These are phyloP conservation scores for Trichosanthes cucumerina DNA, from an alignment of 306 rosid genomes.

Conservation along the genomic window DNA sequence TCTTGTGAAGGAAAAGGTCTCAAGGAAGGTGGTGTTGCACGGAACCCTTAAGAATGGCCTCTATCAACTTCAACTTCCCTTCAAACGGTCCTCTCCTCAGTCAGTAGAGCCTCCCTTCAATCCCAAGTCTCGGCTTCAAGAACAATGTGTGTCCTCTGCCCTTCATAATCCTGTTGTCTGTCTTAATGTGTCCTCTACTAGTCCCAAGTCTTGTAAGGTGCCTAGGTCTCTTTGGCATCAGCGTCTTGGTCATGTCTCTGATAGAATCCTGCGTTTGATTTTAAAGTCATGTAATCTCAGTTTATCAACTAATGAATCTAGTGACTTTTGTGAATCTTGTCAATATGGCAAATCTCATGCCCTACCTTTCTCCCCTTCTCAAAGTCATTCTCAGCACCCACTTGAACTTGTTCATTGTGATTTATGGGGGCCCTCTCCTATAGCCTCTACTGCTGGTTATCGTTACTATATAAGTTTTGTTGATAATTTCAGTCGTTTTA, in stretches of 20 bases:
- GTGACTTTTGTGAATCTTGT: not conserved
- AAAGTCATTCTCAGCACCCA: rapidly evolving
- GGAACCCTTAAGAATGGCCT: too few species aligned
- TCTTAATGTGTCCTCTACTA: too few species aligned
- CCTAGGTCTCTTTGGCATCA: not conserved
- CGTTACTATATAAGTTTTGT: not conserved
- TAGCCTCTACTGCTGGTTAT: rapidly evolving
- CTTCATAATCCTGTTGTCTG: too few species aligned
- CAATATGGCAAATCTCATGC: not conserved
- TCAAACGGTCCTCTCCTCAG: too few species aligned
- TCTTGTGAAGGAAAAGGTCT: too few species aligned
- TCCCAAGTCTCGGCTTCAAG: too few species aligned
- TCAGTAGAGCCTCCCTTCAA: too few species aligned
- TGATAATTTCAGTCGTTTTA: not conserved
- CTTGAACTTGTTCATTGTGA: not conserved
- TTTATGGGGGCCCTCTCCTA: not conserved
- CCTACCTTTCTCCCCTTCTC: not conserved
- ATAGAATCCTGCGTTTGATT: not conserved
- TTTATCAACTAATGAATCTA: not conserved
- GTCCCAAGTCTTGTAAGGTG: not conserved
- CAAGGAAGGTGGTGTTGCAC: too few species aligned
- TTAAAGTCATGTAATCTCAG: not conserved
- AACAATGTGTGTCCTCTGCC: too few species aligned
- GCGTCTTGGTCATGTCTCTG: not conserved
- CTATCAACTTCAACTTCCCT: too few species aligned